These are phyloP conservation scores for Candida ovalis DNA, from an alignment of 805 yeast species.

Conservation along the genomic window DNA sequence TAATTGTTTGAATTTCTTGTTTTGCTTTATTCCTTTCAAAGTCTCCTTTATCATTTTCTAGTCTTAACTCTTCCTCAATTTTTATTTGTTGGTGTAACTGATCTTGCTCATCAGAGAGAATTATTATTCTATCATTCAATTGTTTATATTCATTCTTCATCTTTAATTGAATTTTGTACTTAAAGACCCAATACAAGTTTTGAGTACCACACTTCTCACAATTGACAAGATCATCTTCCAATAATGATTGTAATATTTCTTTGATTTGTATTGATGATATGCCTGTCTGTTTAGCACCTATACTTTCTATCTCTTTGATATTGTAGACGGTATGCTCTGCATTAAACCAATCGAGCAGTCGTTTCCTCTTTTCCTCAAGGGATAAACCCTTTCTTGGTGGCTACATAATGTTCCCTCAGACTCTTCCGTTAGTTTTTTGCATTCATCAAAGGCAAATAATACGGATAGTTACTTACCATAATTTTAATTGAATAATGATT, in stretches of 20 bases:
- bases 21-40: constrained; percentile 5
- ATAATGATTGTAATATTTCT: constrained; percentile 41
- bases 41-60: not conserved
- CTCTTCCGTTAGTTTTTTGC: too few species aligned
- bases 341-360: constrained; percentile 38
- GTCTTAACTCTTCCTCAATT: not conserved
- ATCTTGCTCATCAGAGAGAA: constrained; percentile 12
- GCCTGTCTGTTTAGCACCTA: constrained; percentile 43
- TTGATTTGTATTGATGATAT: constrained; percentile 54
- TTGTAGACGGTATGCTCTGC: constrained; percentile 39
- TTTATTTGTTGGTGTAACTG: constrained; percentile 11
- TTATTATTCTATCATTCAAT: constrained; percentile 10
- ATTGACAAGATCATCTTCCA: constrained; percentile 47
- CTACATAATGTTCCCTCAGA: too few species aligned
- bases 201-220: constrained; percentile 54
- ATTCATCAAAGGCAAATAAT: too few species aligned
- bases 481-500: too few species aligned
- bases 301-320: constrained; percentile 48
- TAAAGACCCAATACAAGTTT: constrained; percentile 50
- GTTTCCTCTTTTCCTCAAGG: constrained; percentile 37
- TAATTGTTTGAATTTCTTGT: constrained; percentile 8
- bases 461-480: too few species aligned
- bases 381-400: constrained; percentile 25
- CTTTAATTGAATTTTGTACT: constrained; percentile 23
- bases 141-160: constrained; percentile 11